A percentile compares a stretch with the other conserved stretches of the same genome.
phyloP scores from a whole-genome alignment of 139 green algal genomes.

The Pleodorina starrii region DNA sequence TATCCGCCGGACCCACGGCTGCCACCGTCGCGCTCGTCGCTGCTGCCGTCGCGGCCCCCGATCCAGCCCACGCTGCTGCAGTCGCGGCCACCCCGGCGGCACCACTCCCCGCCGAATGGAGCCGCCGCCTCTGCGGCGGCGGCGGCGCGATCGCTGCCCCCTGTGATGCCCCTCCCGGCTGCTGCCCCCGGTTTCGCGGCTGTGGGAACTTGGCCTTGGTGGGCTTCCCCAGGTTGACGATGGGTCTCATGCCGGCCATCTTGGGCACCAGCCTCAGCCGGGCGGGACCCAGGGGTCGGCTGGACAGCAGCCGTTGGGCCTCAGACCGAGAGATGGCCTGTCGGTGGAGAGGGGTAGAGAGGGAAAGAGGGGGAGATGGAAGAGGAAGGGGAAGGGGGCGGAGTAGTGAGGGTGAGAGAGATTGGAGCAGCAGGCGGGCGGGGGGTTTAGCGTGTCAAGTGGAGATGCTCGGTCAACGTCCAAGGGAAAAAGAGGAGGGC shows the following conservation, averaged over 20 bases:
- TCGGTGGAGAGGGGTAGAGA: background rate
- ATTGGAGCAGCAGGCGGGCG: no score
- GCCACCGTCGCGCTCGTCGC: background rate
- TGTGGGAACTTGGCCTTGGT: conserved; percentile 61
- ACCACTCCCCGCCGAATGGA: background rate
- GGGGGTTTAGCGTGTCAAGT: no score
- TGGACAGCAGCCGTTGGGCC: conserved; percentile 62
- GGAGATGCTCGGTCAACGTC: no score
- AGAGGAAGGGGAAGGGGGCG: background rate
- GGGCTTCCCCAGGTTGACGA: conserved; percentile 80
- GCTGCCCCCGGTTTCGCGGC: background rate
- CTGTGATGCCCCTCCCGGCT: background rate
- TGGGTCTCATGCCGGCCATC: conserved; percentile 78
- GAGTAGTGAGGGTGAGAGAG: no score
- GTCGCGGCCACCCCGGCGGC: background rate
- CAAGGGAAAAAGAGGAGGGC: no score
- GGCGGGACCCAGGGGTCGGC: conserved; percentile 78
- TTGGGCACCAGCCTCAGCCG: conserved; percentile 89
- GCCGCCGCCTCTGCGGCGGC: background rate
- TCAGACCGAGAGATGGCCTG: conserved; percentile 42
- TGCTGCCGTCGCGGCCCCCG: background rate
- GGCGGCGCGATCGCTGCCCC: background rate
- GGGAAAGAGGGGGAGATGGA: no score
- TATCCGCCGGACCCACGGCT: background rate
- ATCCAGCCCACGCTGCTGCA: background rate